Evolutionary conservation across 345 rosid species (phyloP).

Genomic region (Eutrema japonicum): DNA sequence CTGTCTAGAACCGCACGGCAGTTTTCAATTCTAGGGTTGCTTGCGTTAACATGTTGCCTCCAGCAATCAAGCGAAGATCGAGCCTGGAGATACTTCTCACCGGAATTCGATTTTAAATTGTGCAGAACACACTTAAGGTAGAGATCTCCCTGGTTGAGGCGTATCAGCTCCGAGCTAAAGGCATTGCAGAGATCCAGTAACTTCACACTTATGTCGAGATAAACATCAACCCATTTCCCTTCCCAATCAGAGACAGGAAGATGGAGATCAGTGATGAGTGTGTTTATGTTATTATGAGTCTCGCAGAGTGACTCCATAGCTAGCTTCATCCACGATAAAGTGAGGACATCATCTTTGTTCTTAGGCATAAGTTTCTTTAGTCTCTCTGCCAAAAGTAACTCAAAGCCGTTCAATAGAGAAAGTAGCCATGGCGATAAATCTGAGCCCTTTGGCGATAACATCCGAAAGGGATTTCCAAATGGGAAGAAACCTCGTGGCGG

Average conservation of each 20-base stretch:
- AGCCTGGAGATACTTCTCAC: conserved; percentile 56
- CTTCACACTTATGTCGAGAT: conserved; percentile 85
- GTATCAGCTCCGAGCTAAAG: conserved; percentile 76
- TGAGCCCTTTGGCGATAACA: conserved; percentile 75
- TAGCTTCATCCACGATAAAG: conserved; percentile 79
- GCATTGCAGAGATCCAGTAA: conserved; percentile 79
- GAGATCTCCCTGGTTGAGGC: conserved; percentile 82
- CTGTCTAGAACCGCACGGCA: conserved; percentile 60
- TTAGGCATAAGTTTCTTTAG: conserved; percentile 65
- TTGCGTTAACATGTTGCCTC: conserved; percentile 67
- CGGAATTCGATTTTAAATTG: conserved; percentile 57
- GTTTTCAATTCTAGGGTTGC: conserved; percentile 66
- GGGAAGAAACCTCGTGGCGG: conserved; percentile 73
- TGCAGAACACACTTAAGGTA: conserved; percentile 71
- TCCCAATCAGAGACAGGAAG: conserved; percentile 90
- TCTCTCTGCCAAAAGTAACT: conserved; percentile 64
- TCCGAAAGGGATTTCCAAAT: conserved; percentile 88
- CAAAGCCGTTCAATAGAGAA: conserved; percentile 59
- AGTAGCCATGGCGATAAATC: conserved; percentile 61
- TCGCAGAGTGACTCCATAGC: conserved; percentile 82
- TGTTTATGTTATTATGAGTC: conserved; percentile 67
- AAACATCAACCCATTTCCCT: conserved; percentile 88
- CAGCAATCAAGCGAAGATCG: conserved; percentile 74
- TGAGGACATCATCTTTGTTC: conserved; percentile 64
- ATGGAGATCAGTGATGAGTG: conserved; percentile 71